A percentile compares a stretch with the other conserved stretches of the same genome.
Evolutionary conservation across 805 yeast genomes (phyloP).

Genomic region (Ogataea methanolica): DNA sequence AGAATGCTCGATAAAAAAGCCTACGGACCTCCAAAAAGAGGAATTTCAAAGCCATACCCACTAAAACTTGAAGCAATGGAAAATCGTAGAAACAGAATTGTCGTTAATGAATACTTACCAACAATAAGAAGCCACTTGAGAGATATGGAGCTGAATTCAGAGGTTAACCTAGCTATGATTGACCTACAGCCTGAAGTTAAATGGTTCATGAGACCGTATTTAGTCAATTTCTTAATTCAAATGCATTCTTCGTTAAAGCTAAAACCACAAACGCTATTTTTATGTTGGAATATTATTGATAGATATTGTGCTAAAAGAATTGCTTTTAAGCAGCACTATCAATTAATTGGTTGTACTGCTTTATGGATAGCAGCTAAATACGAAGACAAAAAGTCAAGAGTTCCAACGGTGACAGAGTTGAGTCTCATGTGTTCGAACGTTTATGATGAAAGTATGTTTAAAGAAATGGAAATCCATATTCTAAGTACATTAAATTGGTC

Average conservation of each 20-base stretch:
- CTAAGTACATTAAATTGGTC: slow-evolving; percentile 37
- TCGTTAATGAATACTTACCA: slow-evolving; percentile 38
- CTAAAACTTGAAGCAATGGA: slow-evolving; percentile 44
- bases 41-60: slow-evolving; percentile 31
- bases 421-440: slow-evolving; percentile 54
- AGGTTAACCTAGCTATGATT: slow-evolving; percentile 50
- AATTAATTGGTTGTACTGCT: slow-evolving; percentile 86
- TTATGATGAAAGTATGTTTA: slow-evolving; percentile 44
- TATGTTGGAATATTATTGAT: slow-evolving; percentile 74
- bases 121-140: slow-evolving; percentile 37
- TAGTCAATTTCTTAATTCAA: slow-evolving; percentile 78
- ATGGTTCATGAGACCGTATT: slow-evolving; percentile 64
- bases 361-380: slow-evolving; percentile 89
- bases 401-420: slow-evolving; percentile 51
- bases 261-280: slow-evolving; percentile 63
- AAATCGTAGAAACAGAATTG: slow-evolving; percentile 37
- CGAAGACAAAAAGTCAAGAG: slow-evolving; percentile 56
- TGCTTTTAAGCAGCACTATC: slow-evolving; percentile 81
- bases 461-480: slow-evolving; percentile 43
- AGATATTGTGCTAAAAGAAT: slow-evolving; percentile 87
- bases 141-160: slow-evolving; percentile 34
- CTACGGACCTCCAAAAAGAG: slow-evolving; percentile 33
- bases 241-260: slow-evolving; percentile 53
- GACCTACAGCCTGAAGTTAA: slow-evolving; percentile 85
- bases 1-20: neutral